These are phyloP conservation scores for Claviceps sorghi DNA, from an alignment of 2,329 filamentous ascomycete genomes.

Conservation along the genomic window DNA sequence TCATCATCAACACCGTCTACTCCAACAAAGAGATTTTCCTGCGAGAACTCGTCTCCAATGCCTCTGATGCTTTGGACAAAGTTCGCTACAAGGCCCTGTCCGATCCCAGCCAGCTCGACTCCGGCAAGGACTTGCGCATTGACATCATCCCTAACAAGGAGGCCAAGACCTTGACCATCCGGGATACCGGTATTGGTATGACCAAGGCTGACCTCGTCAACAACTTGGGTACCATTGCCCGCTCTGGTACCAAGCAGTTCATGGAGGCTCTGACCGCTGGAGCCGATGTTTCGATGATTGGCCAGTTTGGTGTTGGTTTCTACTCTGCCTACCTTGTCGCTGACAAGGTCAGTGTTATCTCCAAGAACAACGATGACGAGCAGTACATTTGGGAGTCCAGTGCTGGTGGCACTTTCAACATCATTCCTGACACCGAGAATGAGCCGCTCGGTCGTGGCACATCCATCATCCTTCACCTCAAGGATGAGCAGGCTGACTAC, in stretches of 20 bases:
- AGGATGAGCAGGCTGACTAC: constrained; percentile 98
- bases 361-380: constrained; percentile 99
- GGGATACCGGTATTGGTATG: constrained; percentile 98
- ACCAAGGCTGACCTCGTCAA: constrained; percentile 99
- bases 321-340: constrained; percentile 99
- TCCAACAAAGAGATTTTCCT: constrained; percentile 99
- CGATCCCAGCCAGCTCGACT: constrained; percentile 92
- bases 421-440: constrained; percentile 78
- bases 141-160: constrained; percentile 98
- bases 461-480: constrained; percentile 96
- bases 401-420: constrained; percentile 93
- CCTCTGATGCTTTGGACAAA: constrained; percentile 98
- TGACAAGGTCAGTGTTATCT: constrained; percentile 87
- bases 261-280: constrained; percentile 98
- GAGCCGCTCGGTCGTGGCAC: constrained; percentile 86
- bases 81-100: constrained; percentile 97
- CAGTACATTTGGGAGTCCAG: constrained; percentile 99
- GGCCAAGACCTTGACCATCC: constrained; percentile 93
- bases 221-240: constrained; percentile 98
- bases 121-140: constrained; percentile 94
- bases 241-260: constrained; percentile 99
- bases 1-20: constrained; percentile 99
- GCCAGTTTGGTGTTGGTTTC: constrained; percentile 99
- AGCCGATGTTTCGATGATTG: constrained; percentile 99
- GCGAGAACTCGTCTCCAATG: constrained; percentile 95